Evolutionary conservation across 2,329 filamentous ascomycete genomes (phyloP).

Genomic region (Camillea tinctor): DNA sequence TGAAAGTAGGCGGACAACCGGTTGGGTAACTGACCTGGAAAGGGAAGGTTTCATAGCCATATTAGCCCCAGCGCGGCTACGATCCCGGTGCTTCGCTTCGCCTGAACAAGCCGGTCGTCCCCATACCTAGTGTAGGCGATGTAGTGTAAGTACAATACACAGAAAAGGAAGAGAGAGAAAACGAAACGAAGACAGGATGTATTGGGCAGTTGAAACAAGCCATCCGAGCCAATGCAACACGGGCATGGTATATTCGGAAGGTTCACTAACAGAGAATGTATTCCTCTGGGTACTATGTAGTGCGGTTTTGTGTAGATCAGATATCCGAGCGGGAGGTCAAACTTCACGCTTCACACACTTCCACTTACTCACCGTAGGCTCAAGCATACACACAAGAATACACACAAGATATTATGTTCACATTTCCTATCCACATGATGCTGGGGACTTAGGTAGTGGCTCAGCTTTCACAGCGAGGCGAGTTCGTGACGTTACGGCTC

Average conservation of each 20-base stretch:
- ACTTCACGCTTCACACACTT: too few relatives aligned
- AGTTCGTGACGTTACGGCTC: constrained; percentile 7
- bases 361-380: neutral
- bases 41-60: constrained; percentile 29
- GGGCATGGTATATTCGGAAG: neutral
- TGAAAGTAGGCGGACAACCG: constrained; percentile 18
- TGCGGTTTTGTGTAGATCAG: neutral
- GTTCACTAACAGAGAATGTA: neutral
- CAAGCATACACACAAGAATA: too few relatives aligned
- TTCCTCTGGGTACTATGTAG: neutral
- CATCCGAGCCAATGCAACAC: neutral
- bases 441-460: neutral
- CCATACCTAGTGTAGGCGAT: too few relatives aligned
- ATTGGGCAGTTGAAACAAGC: neutral
- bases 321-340: neutral
- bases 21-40: constrained; percentile 16
- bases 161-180: neutral
- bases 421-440: neutral
- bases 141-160: neutral
- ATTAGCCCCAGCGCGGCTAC: constrained; percentile 18
- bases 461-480: neutral
- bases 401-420: neutral
- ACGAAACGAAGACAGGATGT: neutral
- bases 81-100: constrained; percentile 17
- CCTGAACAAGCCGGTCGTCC: constrained; percentile 5